These are phyloP conservation scores for Pestalotiopsis sp. DNA, from an alignment of 2,329 filamentous ascomycete species.

Conservation along the genomic window DNA sequence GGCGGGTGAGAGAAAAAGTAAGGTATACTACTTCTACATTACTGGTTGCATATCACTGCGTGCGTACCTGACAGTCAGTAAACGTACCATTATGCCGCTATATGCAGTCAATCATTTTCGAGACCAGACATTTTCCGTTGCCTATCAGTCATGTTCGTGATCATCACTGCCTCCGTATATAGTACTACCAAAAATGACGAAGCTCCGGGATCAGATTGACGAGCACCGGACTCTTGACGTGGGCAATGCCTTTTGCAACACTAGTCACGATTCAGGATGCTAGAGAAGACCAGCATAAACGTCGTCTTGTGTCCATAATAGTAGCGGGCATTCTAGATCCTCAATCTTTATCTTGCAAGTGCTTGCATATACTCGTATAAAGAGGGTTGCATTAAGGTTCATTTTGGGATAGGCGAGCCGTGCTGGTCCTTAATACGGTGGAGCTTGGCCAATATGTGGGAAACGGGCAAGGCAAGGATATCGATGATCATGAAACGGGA, in stretches of 20 bases:
- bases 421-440: neutral
- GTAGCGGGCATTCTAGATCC: neutral
- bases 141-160: neutral
- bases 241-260: neutral
- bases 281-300: neutral
- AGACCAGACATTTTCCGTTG: neutral
- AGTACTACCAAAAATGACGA: neutral
- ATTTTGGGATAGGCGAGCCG: slow-evolving; percentile 5
- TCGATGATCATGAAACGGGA: slow-evolving; percentile 8
- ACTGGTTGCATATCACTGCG: neutral
- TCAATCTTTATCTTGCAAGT: slow-evolving; percentile 1
- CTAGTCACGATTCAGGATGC: neutral
- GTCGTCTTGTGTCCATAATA: neutral
- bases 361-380: neutral
- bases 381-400: slow-evolving; percentile 7
- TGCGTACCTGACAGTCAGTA: neutral
- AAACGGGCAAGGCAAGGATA: slow-evolving; percentile 1
- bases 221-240: neutral
- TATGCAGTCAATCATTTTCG: neutral
- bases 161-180: neutral
- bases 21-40: neutral
- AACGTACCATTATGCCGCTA: neutral
- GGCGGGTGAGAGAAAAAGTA: neutral
- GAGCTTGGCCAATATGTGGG: slow-evolving; percentile 9
- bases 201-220: neutral